Percentiles rank a stretch among this genome's conserved stretches.
Evolutionary conservation across 2,329 filamentous ascomycete genomes (phyloP).

Genomic region (Hypoxylon rubiginosum): DNA sequence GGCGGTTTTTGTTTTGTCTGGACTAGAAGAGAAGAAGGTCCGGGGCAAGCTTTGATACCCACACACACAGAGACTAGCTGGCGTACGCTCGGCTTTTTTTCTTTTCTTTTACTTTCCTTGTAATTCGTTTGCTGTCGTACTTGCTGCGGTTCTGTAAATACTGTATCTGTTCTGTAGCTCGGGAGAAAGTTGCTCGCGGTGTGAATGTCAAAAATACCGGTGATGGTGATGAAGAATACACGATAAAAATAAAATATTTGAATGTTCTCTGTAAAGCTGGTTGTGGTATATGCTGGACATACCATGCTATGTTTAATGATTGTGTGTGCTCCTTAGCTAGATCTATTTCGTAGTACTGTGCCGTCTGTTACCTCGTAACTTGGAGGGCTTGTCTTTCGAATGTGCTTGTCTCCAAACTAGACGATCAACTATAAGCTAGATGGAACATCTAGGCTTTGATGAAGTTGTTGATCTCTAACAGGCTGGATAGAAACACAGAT

Average conservation of each 20-base stretch:
- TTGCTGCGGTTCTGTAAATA: slow-evolving; percentile 25
- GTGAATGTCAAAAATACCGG: slow-evolving; percentile 7
- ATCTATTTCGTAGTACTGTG: no score
- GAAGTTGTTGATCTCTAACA: neutral
- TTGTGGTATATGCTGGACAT: no score
- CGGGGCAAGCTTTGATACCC: slow-evolving; percentile 36
- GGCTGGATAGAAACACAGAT: neutral
- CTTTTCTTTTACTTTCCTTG: neutral
- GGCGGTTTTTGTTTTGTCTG: slow-evolving; percentile 26
- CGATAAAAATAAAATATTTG: neutral
- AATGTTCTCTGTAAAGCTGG: no score
- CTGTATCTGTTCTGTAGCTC: slow-evolving; percentile 12
- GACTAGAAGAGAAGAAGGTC: slow-evolving; percentile 27
- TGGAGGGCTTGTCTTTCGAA: no score
- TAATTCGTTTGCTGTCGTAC: neutral
- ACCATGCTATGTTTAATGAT: no score
- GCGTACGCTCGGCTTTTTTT: slow-evolving; percentile 21
- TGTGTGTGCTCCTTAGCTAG: no score
- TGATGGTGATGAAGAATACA: no score
- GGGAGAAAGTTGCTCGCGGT: slow-evolving; percentile 19
- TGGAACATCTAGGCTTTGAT: neutral
- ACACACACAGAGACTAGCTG: neutral
- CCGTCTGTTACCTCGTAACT: no score
- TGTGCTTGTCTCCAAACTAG: no score
- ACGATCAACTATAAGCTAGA: no score